Base-by-base conservation (phyloP, 148 eudicot genomes). In the Cornus controversa region DNA sequence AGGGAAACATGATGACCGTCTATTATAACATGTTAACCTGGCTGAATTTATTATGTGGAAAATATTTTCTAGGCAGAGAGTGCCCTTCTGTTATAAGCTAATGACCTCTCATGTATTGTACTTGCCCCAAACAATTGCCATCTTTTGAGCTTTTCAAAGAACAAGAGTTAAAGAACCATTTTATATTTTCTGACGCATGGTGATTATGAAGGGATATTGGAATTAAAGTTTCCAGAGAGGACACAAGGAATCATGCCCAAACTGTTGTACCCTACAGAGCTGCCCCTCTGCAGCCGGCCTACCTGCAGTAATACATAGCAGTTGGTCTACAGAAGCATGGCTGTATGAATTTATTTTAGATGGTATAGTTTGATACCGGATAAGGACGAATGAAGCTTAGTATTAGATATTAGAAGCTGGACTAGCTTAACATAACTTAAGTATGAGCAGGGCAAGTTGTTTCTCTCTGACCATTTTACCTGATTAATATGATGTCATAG, bases 81-180 rank as follows among this genome's bases (percentile, higher is more conserved):
- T 63, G 20, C 57, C 22, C 66, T 11, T n/a, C 36, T 37, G 66
- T 8, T 63, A 24, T 22, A 63, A 63, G 69, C 69, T 37, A 64
- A 29, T 60, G 34, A 73, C 0, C 16, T 22, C 18, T 29, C 68
- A n/a, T 36, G 15, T 37, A 7, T 47, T 16, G 5, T 63, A 15
- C 13, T 60, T 14, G 18, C 10, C 16, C 28, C 24, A 10, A 29
- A 34, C 20, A 34, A 68, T 31, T 28, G 13, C 20, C 5, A 13
- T 27, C 28, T 60, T 66, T 76, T 36, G 37, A 58, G 72, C 22
- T 68, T 29, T 69, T 29, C 67, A 83, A 84, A 82, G 62, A 79
- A 37, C 64, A 25, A 25, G 68, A 74, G 50, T 74, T 63, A 6
- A 62, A 69, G 20, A 74, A 31, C 11, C 76, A 58, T 60, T n/a